Conservation (phyloP, 2,329 filamentous ascomycete species). For the Phoma sp. region DNA sequence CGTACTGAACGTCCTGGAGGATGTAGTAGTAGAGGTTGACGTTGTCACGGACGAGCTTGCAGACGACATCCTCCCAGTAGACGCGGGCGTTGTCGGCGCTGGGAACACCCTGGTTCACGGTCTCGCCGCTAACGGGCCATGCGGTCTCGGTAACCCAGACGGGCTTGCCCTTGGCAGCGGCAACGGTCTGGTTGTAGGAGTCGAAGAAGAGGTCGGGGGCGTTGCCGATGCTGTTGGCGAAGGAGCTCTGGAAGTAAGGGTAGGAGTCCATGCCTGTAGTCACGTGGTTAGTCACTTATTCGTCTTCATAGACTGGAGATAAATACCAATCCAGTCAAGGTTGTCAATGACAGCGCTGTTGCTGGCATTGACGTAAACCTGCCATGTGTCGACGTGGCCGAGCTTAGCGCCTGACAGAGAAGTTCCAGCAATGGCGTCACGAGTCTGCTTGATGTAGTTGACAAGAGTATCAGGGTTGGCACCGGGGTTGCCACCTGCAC, state of each 20-base stretch:
- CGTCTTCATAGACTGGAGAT: slow-evolving; percentile 43
- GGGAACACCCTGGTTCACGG: slow-evolving; percentile 65
- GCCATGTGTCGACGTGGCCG: slow-evolving; percentile 89
- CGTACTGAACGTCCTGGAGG: slow-evolving; percentile 68
- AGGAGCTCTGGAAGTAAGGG: slow-evolving; percentile 77
- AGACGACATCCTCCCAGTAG: slow-evolving; percentile 84
- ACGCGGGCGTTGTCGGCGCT: slow-evolving; percentile 71
- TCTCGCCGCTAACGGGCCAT: slow-evolving; percentile 76
- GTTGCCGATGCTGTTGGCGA: slow-evolving; percentile 61
- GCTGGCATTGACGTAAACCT: slow-evolving; percentile 65
- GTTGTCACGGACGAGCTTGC: slow-evolving; percentile 65
- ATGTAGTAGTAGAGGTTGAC: slow-evolving; percentile 73
- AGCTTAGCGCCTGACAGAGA: slow-evolving; percentile 63
- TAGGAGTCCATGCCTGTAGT: slow-evolving; percentile 52
- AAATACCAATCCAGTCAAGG: slow-evolving; percentile 80
- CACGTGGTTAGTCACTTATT: neutral
- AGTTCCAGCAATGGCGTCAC: slow-evolving; percentile 68
- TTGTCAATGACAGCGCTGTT: slow-evolving; percentile 73
- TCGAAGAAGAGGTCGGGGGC: slow-evolving; percentile 71
- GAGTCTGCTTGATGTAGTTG: slow-evolving; percentile 73
- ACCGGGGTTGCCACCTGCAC: slow-evolving; percentile 67
- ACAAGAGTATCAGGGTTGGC: slow-evolving; percentile 66
- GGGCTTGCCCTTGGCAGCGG: slow-evolving; percentile 67
- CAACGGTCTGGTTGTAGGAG: slow-evolving; percentile 66
- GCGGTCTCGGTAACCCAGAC: slow-evolving; percentile 90